phyloP scores from a whole-genome alignment of 441 rosid species.

The Raphanus hybrid region DNA sequence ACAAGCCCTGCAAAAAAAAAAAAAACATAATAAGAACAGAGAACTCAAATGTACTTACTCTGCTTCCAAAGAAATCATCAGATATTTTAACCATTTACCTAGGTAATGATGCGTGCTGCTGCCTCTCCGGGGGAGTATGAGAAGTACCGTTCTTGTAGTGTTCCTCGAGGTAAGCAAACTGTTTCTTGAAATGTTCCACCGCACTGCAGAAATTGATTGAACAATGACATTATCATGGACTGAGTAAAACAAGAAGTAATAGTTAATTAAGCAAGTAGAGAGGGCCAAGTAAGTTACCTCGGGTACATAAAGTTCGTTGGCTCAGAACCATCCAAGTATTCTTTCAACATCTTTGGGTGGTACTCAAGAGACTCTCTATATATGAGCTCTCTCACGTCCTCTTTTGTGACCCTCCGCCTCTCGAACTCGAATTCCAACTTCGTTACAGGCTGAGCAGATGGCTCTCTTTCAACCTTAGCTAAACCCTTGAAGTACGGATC shows the following conservation, averaged over 20 bases:
- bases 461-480: constrained; percentile 97
- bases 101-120: constrained; percentile 94
- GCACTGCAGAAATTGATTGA: constrained; percentile 60
- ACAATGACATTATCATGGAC: background rate
- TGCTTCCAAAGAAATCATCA: background rate
- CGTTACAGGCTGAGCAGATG: constrained; percentile 93
- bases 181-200: constrained; percentile 97
- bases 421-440: constrained; percentile 98
- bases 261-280: constrained; percentile 9
- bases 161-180: constrained; percentile 94
- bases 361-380: constrained; percentile 91
- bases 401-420: constrained; percentile 93
- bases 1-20: constrained; percentile 63
- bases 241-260: background rate
- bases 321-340: constrained; percentile 83
- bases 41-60: background rate
- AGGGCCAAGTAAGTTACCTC: constrained; percentile 51
- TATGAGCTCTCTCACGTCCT: constrained; percentile 93
- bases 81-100: constrained; percentile 49
- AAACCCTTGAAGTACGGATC: constrained; percentile 95
- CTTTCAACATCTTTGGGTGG: constrained; percentile 95
- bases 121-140: constrained; percentile 86
- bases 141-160: constrained; percentile 84
- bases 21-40: background rate
- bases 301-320: constrained; percentile 96